phyloP scores from a whole-genome alignment of 805 yeast species.

The Yarrowia osloensis region DNA sequence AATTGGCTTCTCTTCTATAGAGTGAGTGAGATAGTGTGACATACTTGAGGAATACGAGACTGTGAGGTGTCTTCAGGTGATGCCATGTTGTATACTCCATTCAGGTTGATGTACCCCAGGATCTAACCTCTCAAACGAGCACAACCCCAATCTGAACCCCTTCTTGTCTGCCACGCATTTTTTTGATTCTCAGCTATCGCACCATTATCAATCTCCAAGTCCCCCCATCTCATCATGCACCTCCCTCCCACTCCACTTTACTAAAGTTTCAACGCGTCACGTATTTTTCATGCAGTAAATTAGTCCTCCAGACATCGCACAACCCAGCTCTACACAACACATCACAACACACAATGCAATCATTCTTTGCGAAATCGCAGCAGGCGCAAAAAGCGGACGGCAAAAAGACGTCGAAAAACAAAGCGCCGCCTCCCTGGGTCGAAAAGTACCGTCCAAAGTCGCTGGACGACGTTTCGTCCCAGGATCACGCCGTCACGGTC shows the following conservation, averaged over 20 bases:
- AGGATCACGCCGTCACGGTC: constrained; percentile 83
- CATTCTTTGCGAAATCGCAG: constrained; percentile 21
- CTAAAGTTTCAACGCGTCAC: constrained; percentile 18
- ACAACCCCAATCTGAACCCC: too few species aligned
- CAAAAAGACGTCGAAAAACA: constrained; percentile 8
- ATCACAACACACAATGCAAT: not conserved
- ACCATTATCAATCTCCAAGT: too few species aligned
- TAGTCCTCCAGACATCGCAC: not conserved
- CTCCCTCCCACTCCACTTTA: not conserved
- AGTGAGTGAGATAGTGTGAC: too few species aligned
- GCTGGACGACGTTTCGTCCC: constrained; percentile 86
- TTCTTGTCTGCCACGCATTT: too few species aligned
- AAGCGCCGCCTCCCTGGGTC: constrained; percentile 28
- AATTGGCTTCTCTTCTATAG: too few species aligned
- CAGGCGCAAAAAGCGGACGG: constrained; percentile 16
- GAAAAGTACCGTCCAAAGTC: constrained; percentile 67
- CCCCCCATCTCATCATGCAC: not conserved
- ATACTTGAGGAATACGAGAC: too few species aligned
- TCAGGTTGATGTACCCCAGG: too few species aligned
- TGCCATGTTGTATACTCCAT: too few species aligned
- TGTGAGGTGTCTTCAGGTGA: too few species aligned
- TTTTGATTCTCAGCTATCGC: too few species aligned
- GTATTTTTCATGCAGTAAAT: constrained; percentile 15
- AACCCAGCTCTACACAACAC: not conserved
- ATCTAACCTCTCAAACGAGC: too few species aligned